Conservation (phyloP, 2,329 filamentous ascomycete genomes). For the Monosporascus sp. region DNA sequence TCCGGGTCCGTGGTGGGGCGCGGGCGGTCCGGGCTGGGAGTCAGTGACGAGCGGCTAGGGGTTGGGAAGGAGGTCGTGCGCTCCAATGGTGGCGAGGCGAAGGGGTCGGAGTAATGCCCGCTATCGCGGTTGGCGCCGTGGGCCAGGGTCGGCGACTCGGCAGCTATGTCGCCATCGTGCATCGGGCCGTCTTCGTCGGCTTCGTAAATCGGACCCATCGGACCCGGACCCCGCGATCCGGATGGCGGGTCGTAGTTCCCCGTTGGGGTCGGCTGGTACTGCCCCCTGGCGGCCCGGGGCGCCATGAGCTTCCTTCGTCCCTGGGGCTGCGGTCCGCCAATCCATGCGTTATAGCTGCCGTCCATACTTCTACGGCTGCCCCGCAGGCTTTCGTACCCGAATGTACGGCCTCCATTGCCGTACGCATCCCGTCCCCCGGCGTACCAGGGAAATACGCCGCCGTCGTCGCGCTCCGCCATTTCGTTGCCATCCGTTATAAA, state of each 20-base stretch:
- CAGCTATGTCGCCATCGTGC: slow-evolving; percentile 30
- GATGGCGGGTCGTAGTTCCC: slow-evolving; percentile 20
- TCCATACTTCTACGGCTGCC: slow-evolving; percentile 22
- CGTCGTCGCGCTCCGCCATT: slow-evolving; percentile 38
- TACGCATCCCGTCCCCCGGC: slow-evolving; percentile 40
- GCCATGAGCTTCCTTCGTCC: slow-evolving; percentile 21
- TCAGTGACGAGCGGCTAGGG: slow-evolving; percentile 29
- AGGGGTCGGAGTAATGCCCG: slow-evolving; percentile 40
- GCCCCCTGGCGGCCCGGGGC: slow-evolving; percentile 27
- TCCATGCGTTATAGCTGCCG: slow-evolving; percentile 20
- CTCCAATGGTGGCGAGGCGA: slow-evolving; percentile 38
- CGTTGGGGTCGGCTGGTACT: slow-evolving; percentile 30
- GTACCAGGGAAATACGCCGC: slow-evolving; percentile 37
- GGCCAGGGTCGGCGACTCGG: slow-evolving; percentile 18
- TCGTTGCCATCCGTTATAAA: slow-evolving; percentile 40
- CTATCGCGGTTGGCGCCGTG: slow-evolving; percentile 15
- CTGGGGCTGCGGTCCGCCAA: slow-evolving; percentile 17
- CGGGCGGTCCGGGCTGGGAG: slow-evolving; percentile 32
- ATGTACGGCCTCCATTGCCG: slow-evolving; percentile 30
- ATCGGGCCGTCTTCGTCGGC: slow-evolving; percentile 46
- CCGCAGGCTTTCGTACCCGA: slow-evolving; percentile 48
- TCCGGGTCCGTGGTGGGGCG: slow-evolving; percentile 39
- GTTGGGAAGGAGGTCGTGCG: slow-evolving; percentile 21
- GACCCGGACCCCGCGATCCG: slow-evolving; percentile 26
- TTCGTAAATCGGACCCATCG: slow-evolving; percentile 55